Conservation (phyloP, 2,329 filamentous ascomycete species). For the Lasiodiplodia sp. region DNA sequence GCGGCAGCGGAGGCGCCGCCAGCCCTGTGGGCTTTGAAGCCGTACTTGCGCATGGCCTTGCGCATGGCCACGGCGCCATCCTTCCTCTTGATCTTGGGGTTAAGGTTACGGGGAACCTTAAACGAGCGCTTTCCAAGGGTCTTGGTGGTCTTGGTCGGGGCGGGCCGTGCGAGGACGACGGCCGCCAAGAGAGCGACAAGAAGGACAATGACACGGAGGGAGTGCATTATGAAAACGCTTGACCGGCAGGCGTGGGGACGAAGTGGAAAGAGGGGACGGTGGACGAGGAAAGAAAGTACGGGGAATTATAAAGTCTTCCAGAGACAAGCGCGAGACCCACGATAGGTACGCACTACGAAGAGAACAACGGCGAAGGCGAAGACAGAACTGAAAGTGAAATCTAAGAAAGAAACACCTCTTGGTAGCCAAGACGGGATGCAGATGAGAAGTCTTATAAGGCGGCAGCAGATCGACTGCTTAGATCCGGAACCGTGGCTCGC, state of each 20-base stretch:
- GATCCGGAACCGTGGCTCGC: conserved; percentile 5
- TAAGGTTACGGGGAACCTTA: conserved; percentile 65
- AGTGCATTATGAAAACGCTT: conserved; percentile 42
- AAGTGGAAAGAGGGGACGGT: not conserved
- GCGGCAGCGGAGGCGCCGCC: conserved; percentile 46
- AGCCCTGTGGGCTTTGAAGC: conserved; percentile 51
- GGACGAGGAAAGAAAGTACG: not conserved
- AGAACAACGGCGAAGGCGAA: conserved; percentile 14
- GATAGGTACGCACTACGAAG: conserved; percentile 17
- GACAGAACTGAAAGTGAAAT: conserved; percentile 4
- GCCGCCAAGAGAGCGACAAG: conserved; percentile 59
- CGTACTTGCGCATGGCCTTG: conserved; percentile 74
- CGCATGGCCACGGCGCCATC: conserved; percentile 69
- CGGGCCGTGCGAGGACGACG: conserved; percentile 56
- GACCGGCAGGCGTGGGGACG: conserved; percentile 25
- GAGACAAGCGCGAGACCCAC: conserved; percentile 22
- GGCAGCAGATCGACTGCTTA: not conserved
- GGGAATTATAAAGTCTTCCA: conserved; percentile 21
- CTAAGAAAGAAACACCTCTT: conserved; percentile 26
- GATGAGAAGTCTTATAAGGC: conserved; percentile 17
- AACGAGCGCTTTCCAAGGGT: conserved; percentile 64
- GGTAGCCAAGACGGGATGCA: conserved; percentile 21
- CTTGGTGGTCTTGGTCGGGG: conserved; percentile 39
- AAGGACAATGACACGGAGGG: conserved; percentile 46
- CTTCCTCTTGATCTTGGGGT: conserved; percentile 56